Conservation (phyloP, 2,329 filamentous ascomycete genomes). For the Proliferodiscus dingleyae region DNA sequence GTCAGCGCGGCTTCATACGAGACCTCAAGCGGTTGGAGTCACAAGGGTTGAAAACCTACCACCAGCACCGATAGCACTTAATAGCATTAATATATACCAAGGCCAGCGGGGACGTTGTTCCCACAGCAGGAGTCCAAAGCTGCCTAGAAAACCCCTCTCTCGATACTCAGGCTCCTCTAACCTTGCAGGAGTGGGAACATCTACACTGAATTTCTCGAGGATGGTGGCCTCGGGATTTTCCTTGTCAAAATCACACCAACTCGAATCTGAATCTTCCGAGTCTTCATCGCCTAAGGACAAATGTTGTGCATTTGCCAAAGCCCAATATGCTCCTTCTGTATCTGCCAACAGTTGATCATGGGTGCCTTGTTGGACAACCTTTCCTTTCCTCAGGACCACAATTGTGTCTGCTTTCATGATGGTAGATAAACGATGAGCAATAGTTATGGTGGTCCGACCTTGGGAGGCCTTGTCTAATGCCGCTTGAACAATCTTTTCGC, state of each 20-base stretch:
- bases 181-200: neutral
- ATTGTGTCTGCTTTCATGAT: slow-evolving; percentile 75
- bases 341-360: slow-evolving; percentile 62
- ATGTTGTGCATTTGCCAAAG: slow-evolving; percentile 58
- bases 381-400: slow-evolving; percentile 67
- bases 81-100: slow-evolving; percentile 44
- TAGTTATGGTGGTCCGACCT: slow-evolving; percentile 56
- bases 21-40: slow-evolving; percentile 6
- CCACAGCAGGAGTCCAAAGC: slow-evolving; percentile 44
- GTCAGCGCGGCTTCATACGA: slow-evolving; percentile 30
- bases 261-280: neutral
- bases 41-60: slow-evolving; percentile 16
- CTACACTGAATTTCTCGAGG: slow-evolving; percentile 9
- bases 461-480: slow-evolving; percentile 48
- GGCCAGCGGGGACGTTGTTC: slow-evolving; percentile 50
- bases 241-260: slow-evolving; percentile 8
- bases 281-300: slow-evolving; percentile 29
- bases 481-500: slow-evolving; percentile 45
- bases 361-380: slow-evolving; percentile 68
- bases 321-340: slow-evolving; percentile 60
- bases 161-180: neutral
- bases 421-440: slow-evolving; percentile 65
- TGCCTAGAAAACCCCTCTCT: slow-evolving; percentile 7
- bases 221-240: neutral
- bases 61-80: slow-evolving; percentile 35